These are phyloP conservation scores for Albizia julibrissin DNA, from an alignment of 306 rosid genomes.

Conservation along the genomic window DNA sequence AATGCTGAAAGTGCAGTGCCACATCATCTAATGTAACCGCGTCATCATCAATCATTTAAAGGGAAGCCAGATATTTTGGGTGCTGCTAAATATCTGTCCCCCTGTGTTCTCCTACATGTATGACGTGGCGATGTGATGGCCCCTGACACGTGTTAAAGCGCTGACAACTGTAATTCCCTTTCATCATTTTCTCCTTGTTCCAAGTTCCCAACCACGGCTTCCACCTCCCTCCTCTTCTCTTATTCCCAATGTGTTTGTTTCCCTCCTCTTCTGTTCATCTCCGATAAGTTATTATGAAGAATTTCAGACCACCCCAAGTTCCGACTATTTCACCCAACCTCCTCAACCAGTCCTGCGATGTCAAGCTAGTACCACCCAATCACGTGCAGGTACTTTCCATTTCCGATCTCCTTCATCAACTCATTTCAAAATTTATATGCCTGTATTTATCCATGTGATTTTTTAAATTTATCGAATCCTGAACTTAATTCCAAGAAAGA, in stretches of 20 bases:
- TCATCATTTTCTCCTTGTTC: neutral
- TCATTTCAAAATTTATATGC: neutral
- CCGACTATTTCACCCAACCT: slow-evolving; percentile 25
- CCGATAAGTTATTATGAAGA: slow-evolving; percentile 16
- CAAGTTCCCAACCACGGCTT: slow-evolving; percentile 40
- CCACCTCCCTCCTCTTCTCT: neutral
- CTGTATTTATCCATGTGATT: neutral
- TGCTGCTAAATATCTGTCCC: slow-evolving; percentile 52
- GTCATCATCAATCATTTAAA: neutral
- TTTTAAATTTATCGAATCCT: neutral
- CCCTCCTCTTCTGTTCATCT: neutral
- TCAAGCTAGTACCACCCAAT: neutral
- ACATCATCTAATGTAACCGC: neutral
- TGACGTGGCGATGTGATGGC: slow-evolving; percentile 67
- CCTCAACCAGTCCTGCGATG: slow-evolving; percentile 1
- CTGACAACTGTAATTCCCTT: slow-evolving; percentile 57
- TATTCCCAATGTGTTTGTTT: neutral
- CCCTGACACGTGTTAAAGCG: slow-evolving; percentile 84
- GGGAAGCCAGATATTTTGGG: slow-evolving; percentile 57
- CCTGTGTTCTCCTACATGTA: neutral
- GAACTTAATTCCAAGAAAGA: neutral
- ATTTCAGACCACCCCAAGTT: slow-evolving; percentile 24
- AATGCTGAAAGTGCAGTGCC: neutral
- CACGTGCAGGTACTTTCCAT: slow-evolving; percentile 30
- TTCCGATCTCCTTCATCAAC: neutral